Conservation (phyloP, 139 green algal genomes). For the Chlamydomonas schloesseri region DNA sequence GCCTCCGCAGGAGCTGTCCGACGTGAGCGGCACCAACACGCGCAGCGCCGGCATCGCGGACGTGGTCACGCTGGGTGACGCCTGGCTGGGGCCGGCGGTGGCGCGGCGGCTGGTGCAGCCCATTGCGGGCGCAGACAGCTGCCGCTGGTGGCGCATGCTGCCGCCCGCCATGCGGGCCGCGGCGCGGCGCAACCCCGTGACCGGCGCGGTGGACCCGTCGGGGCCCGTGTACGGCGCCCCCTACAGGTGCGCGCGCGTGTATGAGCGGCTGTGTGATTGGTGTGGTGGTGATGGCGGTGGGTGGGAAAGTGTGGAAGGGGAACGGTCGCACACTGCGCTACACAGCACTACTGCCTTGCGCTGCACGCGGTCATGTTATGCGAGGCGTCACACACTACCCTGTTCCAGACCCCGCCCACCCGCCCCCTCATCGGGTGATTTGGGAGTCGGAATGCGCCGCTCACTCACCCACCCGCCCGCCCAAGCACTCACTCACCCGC, state of each 20-base stretch:
- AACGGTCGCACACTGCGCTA: no score
- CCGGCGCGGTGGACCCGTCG: conserved; percentile 30
- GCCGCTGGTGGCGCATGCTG: conserved; percentile 66
- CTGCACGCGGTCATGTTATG: no score
- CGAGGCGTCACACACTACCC: no score
- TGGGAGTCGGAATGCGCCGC: no score
- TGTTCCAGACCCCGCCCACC: no score
- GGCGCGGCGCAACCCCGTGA: conserved; percentile 58
- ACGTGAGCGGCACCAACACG: conserved; percentile 56
- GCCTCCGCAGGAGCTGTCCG: conserved; percentile 43
- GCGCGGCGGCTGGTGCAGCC: conserved; percentile 74
- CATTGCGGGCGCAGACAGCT: conserved; percentile 66
- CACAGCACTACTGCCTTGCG: no score
- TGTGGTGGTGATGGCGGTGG: no score
- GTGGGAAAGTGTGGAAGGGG: no score
- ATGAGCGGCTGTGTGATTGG: no score
- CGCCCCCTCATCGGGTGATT: no score
- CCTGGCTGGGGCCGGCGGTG: conserved; percentile 82
- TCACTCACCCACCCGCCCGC: no score
- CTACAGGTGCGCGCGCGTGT: conserved; percentile 74
- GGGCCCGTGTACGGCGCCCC: conserved; percentile 81
- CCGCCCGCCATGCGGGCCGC: conserved; percentile 70
- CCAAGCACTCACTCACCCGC: no score
- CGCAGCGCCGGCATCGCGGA: conserved; percentile 68
- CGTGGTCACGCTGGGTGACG: conserved; percentile 83